A percentile compares a stretch with the other conserved stretches of the same genome.
Conservation (phyloP, 2,329 filamentous ascomycete genomes). For the Arthrobotrys sphaeroides region DNA sequence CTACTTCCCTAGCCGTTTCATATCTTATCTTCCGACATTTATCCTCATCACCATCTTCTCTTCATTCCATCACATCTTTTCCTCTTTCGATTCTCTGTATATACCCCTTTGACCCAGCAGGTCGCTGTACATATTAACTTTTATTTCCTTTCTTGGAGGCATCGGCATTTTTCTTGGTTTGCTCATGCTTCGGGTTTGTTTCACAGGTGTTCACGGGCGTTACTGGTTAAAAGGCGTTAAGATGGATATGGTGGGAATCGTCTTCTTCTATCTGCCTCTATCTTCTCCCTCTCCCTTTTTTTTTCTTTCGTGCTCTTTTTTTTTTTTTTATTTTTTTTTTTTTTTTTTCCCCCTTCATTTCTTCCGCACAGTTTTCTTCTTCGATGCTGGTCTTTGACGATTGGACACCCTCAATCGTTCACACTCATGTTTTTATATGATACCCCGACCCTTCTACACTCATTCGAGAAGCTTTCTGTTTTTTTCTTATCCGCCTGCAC, state of each 20-base stretch:
- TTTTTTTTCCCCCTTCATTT: slow-evolving; percentile 7
- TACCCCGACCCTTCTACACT: slow-evolving; percentile 25
- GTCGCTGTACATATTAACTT: slow-evolving; percentile 42
- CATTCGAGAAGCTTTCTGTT: slow-evolving; percentile 19
- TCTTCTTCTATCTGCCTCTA: slow-evolving; percentile 11
- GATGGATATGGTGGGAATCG: slow-evolving; percentile 16
- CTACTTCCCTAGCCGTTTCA: slow-evolving; percentile 41
- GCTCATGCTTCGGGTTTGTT: slow-evolving; percentile 20
- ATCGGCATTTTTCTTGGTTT: slow-evolving; percentile 10
- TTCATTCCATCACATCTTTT: background rate
- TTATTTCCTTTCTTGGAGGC: slow-evolving; percentile 11
- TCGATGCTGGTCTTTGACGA: slow-evolving; percentile 23
- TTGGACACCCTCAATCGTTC: slow-evolving; percentile 38
- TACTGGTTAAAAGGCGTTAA: slow-evolving; percentile 41
- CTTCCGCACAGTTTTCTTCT: slow-evolving; percentile 1
- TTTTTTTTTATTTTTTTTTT: slow-evolving; percentile 2
- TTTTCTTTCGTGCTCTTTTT: slow-evolving; percentile 9
- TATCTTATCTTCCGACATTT: slow-evolving; percentile 34
- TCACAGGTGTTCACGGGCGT: slow-evolving; percentile 31
- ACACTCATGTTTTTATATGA: slow-evolving; percentile 37
- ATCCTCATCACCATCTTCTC: slow-evolving; percentile 9
- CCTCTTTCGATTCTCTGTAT: slow-evolving; percentile 21
- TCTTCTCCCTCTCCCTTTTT: background rate
- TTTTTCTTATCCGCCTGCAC: background rate
- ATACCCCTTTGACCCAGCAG: slow-evolving; percentile 22